Conservation (phyloP, 257 asterid genomes). For the Vinca minor region DNA sequence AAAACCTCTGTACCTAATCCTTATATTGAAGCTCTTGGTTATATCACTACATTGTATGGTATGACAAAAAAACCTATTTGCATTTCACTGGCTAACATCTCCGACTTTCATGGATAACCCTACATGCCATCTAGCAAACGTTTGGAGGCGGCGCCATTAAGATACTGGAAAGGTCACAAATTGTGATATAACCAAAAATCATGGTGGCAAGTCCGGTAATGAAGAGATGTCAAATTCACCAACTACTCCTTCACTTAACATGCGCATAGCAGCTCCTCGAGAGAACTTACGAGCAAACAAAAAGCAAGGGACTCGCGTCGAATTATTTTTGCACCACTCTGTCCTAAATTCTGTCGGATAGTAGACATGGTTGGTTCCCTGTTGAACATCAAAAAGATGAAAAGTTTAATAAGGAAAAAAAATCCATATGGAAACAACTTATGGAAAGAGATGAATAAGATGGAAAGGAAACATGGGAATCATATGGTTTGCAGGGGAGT, state of each 20-base stretch:
- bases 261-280: conserved; percentile 90
- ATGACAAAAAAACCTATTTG: not conserved
- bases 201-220: conserved; percentile 32
- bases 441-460: too few species aligned
- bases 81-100: not conserved
- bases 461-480: too few species aligned
- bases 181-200: conserved; percentile 12
- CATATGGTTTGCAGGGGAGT: too few species aligned
- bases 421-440: too few species aligned
- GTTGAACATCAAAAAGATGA: conserved; percentile 13
- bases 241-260: conserved; percentile 60
- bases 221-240: conserved; percentile 42
- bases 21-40: not conserved
- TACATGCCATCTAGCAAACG: not conserved
- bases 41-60: not conserved
- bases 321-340: conserved; percentile 86
- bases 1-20: conserved; percentile 7
- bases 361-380: conserved; percentile 70
- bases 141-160: not conserved
- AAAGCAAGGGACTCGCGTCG: conserved; percentile 59
- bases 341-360: conserved; percentile 74
- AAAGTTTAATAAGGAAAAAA: too few species aligned
- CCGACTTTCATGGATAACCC: not conserved
- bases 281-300: conserved; percentile 85
- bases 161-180: not conserved